These are phyloP conservation scores for Telopea speciosissima DNA, from an alignment of 177 flowering plant genomes.

Conservation along the genomic window DNA sequence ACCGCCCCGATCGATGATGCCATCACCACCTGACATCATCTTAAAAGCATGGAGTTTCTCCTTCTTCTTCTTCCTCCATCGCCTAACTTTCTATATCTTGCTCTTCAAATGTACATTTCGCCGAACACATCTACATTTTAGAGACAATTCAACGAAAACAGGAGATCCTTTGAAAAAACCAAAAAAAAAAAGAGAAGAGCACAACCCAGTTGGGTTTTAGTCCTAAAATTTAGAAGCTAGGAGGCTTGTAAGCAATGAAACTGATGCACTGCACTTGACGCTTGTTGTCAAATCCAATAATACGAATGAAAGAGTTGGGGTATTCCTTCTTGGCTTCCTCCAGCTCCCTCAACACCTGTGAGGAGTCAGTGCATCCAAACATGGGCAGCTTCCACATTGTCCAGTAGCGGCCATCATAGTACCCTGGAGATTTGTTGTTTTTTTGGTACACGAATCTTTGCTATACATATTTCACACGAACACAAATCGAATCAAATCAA, in stretches of 20 bases:
- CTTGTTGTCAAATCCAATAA: constrained; percentile 30
- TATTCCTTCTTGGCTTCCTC: constrained; percentile 22
- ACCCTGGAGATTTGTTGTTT: constrained; percentile 25
- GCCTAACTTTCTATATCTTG: no score
- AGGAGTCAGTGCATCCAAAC: constrained; percentile 31
- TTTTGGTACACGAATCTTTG: constrained; percentile 25
- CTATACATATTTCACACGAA: not conserved
- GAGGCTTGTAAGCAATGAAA: constrained; percentile 23
- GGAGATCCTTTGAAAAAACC: no score
- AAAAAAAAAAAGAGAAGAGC: no score
- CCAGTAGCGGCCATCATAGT: constrained; percentile 34
- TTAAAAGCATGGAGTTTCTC: no score
- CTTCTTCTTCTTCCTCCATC: no score
- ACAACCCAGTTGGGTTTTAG: no score
- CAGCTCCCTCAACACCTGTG: constrained; percentile 25
- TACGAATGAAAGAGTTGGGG: constrained; percentile 23
- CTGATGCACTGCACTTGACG: constrained; percentile 39
- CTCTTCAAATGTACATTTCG: no score
- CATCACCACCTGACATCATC: no score
- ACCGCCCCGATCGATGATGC: no score
- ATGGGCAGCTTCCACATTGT: constrained; percentile 38
- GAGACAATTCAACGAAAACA: no score
- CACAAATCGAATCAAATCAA: no score
- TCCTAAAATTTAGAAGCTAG: not conserved
- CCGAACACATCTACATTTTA: no score